phyloP scores from a whole-genome alignment of 352 stramenopile genomes.

The Thraustochytrium sp. region DNA sequence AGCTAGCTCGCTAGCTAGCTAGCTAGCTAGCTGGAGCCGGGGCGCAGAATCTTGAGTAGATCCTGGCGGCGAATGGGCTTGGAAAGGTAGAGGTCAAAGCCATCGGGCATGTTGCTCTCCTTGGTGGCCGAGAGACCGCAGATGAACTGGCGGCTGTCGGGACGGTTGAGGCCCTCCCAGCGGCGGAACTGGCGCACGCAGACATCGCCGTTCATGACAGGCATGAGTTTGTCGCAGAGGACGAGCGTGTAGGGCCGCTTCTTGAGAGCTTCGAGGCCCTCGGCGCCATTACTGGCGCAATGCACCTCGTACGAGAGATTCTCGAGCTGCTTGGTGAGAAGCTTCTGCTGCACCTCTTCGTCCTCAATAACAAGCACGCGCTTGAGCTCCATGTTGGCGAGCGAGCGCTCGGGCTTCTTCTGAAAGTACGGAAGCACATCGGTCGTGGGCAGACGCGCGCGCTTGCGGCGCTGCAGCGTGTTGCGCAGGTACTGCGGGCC shows the following conservation, averaged over 20 bases:
- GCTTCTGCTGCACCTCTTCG: constrained; percentile 20
- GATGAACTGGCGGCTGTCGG: neutral
- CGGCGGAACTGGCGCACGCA: constrained; percentile 11
- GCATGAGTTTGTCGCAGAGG: constrained; percentile 40
- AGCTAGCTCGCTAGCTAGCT: too few species aligned
- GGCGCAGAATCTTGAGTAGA: neutral
- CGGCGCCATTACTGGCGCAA: neutral
- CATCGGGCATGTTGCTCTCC: neutral
- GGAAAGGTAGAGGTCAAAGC: constrained; percentile 25
- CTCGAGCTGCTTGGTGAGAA: constrained; percentile 20
- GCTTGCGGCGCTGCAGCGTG: neutral
- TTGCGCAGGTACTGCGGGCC: neutral
- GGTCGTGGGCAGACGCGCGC: neutral
- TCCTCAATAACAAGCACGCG: constrained; percentile 31
- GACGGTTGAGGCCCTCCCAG: neutral
- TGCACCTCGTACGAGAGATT: neutral
- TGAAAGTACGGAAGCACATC: neutral
- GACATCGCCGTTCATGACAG: constrained; percentile 17
- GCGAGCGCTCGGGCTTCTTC: neutral
- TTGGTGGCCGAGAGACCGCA: constrained; percentile 15
- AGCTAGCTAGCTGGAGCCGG: neutral
- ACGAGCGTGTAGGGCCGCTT: neutral
- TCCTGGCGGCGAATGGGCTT: neutral
- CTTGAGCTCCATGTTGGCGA: neutral
- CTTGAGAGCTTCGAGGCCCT: constrained; percentile 22